Percentiles rank a stretch among this genome's conserved stretches.
Evolutionary conservation across 306 rosid genomes (phyloP).

Genomic region (Citrullus colocynthis): DNA sequence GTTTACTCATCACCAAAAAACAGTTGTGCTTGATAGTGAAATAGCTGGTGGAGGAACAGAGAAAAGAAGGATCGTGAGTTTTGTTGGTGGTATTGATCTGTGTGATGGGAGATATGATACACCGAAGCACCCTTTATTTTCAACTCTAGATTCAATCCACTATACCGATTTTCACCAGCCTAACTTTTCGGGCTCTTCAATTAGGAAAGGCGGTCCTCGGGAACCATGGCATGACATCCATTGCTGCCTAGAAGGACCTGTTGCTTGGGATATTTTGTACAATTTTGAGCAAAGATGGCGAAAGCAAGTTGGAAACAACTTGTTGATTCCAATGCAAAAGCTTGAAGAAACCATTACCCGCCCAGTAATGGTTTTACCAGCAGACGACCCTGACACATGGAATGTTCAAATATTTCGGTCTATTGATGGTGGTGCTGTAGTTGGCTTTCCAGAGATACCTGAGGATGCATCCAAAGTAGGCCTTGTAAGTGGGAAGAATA

Average conservation of each 20-base stretch:
- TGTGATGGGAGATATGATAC: conserved; percentile 86
- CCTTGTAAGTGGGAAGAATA: conserved; percentile 71
- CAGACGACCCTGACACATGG: conserved; percentile 38
- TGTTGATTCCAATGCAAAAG: conserved; percentile 20
- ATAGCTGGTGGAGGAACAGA: conserved; percentile 4
- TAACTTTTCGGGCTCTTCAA: conserved; percentile 52
- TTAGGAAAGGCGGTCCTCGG: conserved; percentile 77
- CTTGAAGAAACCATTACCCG: conserved; percentile 19
- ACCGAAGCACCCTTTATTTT: conserved; percentile 47
- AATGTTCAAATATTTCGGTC: conserved; percentile 75
- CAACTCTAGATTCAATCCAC: conserved; percentile 38
- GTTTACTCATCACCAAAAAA: conserved; percentile 90
- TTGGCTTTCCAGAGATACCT: conserved; percentile 49
- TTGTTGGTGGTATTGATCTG: conserved; percentile 75
- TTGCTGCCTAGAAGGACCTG: conserved; percentile 58
- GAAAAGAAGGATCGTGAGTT: conserved; percentile 41
- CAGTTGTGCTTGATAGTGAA: conserved; percentile 41
- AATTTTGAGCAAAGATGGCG: conserved; percentile 81
- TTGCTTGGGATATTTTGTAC: conserved; percentile 72
- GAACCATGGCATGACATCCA: conserved; percentile 98
- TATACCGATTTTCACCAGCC: conserved; percentile 70
- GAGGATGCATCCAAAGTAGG: conserved; percentile 25
- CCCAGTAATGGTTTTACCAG: conserved; percentile 1
- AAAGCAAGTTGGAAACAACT: conserved; percentile 36
- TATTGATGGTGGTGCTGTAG: conserved; percentile 64